A percentile compares a stretch with the other conserved stretches of the same genome.
Conservation (phyloP, 768 basidiomycete genomes). For the Hericium alpestre region DNA sequence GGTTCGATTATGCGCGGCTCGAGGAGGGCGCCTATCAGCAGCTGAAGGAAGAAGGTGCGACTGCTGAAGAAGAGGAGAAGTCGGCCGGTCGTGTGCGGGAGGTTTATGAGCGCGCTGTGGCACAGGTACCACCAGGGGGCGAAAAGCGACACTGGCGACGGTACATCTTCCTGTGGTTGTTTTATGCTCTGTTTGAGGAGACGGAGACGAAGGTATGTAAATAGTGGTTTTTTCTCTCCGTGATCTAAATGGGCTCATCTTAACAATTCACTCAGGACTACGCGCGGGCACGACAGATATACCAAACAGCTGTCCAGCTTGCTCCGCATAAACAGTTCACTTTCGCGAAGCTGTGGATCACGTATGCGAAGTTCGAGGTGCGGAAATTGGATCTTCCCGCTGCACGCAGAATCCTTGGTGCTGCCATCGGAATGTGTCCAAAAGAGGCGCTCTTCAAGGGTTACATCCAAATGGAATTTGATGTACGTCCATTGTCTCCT, state of each 20-base stretch:
- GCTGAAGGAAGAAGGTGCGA: constrained; percentile 63
- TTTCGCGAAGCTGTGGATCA: constrained; percentile 92
- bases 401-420: constrained; percentile 83
- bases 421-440: constrained; percentile 89
- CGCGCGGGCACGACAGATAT: constrained; percentile 78
- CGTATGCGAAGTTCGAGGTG: constrained; percentile 88
- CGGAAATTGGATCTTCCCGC: constrained; percentile 70
- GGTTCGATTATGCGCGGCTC: constrained; percentile 93
- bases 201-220: constrained; percentile 75
- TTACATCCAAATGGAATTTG: constrained; percentile 89
- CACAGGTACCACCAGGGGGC: constrained; percentile 86
- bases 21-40: constrained; percentile 83
- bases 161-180: constrained; percentile 87
- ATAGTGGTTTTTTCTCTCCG: neutral
- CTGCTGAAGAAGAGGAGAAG: constrained; percentile 56
- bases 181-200: constrained; percentile 96
- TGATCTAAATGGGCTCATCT: neutral
- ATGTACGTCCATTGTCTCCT: constrained; percentile 32
- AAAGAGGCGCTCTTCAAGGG: constrained; percentile 94
- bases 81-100: constrained; percentile 68
- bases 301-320: constrained; percentile 78
- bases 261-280: constrained; percentile 48
- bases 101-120: constrained; percentile 90
- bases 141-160: constrained; percentile 90
- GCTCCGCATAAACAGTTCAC: constrained; percentile 96